Conservation (phyloP, 2,329 filamentous ascomycete genomes). For the Botrytis squamosa region DNA sequence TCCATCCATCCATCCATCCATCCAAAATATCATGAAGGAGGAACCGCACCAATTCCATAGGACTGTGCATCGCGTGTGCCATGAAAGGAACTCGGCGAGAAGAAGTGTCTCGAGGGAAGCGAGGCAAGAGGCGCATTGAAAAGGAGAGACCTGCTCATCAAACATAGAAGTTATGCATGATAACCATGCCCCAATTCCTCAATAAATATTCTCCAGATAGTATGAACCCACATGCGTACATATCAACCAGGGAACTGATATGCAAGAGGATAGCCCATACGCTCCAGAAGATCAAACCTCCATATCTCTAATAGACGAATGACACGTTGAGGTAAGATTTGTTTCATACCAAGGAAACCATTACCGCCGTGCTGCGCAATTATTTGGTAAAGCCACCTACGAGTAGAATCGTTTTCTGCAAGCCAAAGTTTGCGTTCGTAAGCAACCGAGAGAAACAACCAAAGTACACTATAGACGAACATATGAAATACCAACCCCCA, state of each 20-base stretch:
- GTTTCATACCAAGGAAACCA: slow-evolving; percentile 13
- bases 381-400: slow-evolving; percentile 4
- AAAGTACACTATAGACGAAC: slow-evolving; percentile 1
- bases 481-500: slow-evolving; percentile 6
- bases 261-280: not conserved
- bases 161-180: not conserved
- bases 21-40: not conserved
- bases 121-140: not conserved
- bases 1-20: not conserved
- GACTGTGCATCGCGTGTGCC: not conserved
- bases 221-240: not conserved
- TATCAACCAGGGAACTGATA: slow-evolving; percentile 13
- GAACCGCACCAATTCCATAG: not conserved
- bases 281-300: not conserved
- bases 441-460: not conserved
- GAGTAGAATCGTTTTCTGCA: slow-evolving; percentile 19
- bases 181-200: not conserved
- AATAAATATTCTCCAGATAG: no score
- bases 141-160: not conserved
- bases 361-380: not conserved
- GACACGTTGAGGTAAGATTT: slow-evolving; percentile 7
- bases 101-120: not conserved
- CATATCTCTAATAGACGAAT: slow-evolving; percentile 6
- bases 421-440: slow-evolving; percentile 17
- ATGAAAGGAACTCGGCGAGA: not conserved